Evolutionary conservation across 176 grass and related monocot genomes (phyloP).

Genomic region (Tuctoria greenei): DNA sequence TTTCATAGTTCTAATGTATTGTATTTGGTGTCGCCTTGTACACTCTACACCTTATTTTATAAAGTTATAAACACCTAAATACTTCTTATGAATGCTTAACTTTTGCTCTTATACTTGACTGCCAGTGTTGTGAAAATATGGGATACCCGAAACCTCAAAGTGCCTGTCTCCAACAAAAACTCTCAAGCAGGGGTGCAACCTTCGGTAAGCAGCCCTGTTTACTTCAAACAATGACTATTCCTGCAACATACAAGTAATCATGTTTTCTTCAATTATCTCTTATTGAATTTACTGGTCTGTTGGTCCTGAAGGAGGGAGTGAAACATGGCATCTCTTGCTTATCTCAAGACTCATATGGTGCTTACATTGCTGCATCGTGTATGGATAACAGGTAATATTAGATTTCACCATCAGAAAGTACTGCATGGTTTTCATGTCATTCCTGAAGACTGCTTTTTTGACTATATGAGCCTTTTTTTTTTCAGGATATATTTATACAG

Average conservation of each 20-base stretch:
- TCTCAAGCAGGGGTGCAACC: constrained; percentile 45
- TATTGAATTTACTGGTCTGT: not conserved
- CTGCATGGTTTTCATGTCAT: not conserved
- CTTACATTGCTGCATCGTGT: constrained; percentile 73
- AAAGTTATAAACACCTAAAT: not conserved
- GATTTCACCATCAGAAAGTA: not conserved
- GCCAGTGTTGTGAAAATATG: constrained; percentile 87
- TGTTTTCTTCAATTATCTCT: not conserved
- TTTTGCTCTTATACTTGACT: not conserved
- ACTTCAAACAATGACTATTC: not conserved
- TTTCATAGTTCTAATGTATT: not conserved
- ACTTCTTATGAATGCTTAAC: not conserved
- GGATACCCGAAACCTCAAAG: constrained; percentile 85
- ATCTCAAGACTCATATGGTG: constrained; percentile 81
- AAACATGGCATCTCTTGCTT: constrained; percentile 89
- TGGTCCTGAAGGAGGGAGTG: constrained; percentile 59
- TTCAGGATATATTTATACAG: constrained; percentile 92
- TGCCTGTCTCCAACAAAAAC: constrained; percentile 48
- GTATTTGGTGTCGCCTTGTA: not conserved
- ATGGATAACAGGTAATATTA: constrained; percentile 83
- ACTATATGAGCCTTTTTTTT: constrained; percentile 21
- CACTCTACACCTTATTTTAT: not conserved
- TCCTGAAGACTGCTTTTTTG: constrained; percentile 5
- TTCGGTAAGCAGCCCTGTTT: constrained; percentile 43
- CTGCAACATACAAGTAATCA: not conserved